Base-by-base conservation (phyloP, 1,284 basidiomycete genomes). In the Sanguinoderma infundibulare region DNA sequence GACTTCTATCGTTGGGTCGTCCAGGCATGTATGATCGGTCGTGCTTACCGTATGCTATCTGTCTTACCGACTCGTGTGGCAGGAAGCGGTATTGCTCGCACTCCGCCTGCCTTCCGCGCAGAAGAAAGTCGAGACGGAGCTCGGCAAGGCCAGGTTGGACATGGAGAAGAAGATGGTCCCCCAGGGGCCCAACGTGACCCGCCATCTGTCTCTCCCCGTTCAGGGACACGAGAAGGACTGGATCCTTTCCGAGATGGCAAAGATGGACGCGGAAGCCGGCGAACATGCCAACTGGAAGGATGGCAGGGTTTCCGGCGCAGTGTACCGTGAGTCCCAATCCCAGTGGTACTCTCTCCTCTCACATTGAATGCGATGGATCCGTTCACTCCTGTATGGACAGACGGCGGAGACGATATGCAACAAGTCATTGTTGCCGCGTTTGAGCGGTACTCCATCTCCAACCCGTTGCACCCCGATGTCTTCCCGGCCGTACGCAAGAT, bases 401-500 rank as follows among this genome's bases (percentile, higher is more conserved):
- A 96, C 72, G 95, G 95, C 14, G 94, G 93, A 5, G 86, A 90
- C 12, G 94, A 96, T 53, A 79, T 96, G 67, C 87, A 88, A 70
- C 83, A 83, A 65, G 78, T 93, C 57, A 85, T 93, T 59, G 84
- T 90, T 14, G 78, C 87, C 5, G 90, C 90, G 0, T 90, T 90
- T 67, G 79, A 85, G 65, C 83, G 84, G 20, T 94, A 93, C 66
- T 86, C 85, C 50, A 84, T 92, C 57, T 90, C 93, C 30, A 98
- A 98, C 71, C 96, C 97, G 1, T 82, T 98, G 2, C 97, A 98
- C 71, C 96, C 97, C 0, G 96, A 98, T 65, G 90, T 98, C 36
- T 98, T 99, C 79, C 96, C 97, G 0, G 91, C 93, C 0, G 81
- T 98, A 5, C 85, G 97, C 54, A 96, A 98, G 78, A 99, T 99